These are phyloP conservation scores for Diphasiastrum complanatum DNA, from an alignment of 83 land plant species.

Conservation along the genomic window DNA sequence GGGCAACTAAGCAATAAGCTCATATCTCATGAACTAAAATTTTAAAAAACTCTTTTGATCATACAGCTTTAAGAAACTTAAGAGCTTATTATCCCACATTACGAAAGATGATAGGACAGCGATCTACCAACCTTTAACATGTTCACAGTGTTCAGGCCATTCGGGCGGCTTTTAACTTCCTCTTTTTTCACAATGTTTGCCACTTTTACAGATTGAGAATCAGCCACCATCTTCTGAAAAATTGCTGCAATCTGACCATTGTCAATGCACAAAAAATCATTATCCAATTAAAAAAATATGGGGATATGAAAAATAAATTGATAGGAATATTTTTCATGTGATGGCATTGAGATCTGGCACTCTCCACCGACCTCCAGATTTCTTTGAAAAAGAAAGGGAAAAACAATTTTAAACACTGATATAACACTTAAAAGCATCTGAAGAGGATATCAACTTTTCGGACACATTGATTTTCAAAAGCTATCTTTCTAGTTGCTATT, in stretches of 20 bases:
- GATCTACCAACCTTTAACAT: slow-evolving; percentile 88
- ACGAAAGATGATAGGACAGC: not conserved
- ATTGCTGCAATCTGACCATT: slow-evolving; percentile 75
- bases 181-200: slow-evolving; percentile 58
- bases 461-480: no score
- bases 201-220: slow-evolving; percentile 50
- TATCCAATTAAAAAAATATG: not conserved
- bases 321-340: no score
- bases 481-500: no score
- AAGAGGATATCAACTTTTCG: no score
- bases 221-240: slow-evolving; percentile 72
- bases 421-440: no score
- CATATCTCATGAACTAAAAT: no score
- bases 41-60: no score
- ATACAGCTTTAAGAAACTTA: no score
- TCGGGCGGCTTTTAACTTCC: slow-evolving; percentile 71
- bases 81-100: slow-evolving; percentile 6
- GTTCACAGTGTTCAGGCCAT: slow-evolving; percentile 90
- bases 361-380: no score
- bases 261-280: slow-evolving; percentile 6
- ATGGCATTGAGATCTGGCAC: no score
- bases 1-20: not conserved
- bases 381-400: no score
- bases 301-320: slow-evolving; percentile 1
- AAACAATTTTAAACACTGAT: no score